Evolutionary conservation across 2,329 filamentous ascomycete genomes (phyloP), one percentile per base, ranked within the genome.

Genomic region (Hypoxylon sp.): DNA sequence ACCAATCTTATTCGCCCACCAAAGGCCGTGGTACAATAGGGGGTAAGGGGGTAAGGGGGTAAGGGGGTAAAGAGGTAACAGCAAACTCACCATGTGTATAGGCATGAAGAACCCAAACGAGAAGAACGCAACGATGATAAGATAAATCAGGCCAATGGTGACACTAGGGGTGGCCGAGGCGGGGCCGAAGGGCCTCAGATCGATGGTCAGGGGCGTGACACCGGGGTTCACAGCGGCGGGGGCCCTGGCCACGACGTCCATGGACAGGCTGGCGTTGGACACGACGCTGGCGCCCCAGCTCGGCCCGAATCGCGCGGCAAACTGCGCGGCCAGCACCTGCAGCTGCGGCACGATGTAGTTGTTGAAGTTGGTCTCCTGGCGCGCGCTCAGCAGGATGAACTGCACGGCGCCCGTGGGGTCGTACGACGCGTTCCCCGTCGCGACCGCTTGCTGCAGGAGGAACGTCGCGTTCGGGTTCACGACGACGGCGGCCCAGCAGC

Each of bases 51-150:
- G 49, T 9, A 32, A 46, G 25, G 3, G 25, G 25, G 4, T n/a
- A n/a, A 25, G 25, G 25, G 32, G 28, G 30, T 11, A 23, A 7
- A 17, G 38, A 36, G 49, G 49, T 11, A 32, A 48, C 13, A 23
- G 5, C 41, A 17, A 45, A 50, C 75, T 58, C 67, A 79, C 84
- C 71, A 83, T 83, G 75, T 91, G 88, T 13, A 90, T 86, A 0
- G 89, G 89, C 48, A 91, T 80, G 72, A 90, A 88, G 79, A 91
- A 91, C 0, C 84, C 82, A 76, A 89, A 90, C 28, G 84, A 87
- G 80, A 91, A 90, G 79, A 91, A 91, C 0, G 87, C 86, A 43
- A 91, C 82, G 72, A 91, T 90, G 72, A 91, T 90, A 1, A 90
- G 79, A 73, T 91, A 91, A 71, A 91, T 90, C 28, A 91, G 78